Evolutionary conservation across 257 asterid genomes (phyloP).

Genomic region (Solanum ossicruentum): DNA sequence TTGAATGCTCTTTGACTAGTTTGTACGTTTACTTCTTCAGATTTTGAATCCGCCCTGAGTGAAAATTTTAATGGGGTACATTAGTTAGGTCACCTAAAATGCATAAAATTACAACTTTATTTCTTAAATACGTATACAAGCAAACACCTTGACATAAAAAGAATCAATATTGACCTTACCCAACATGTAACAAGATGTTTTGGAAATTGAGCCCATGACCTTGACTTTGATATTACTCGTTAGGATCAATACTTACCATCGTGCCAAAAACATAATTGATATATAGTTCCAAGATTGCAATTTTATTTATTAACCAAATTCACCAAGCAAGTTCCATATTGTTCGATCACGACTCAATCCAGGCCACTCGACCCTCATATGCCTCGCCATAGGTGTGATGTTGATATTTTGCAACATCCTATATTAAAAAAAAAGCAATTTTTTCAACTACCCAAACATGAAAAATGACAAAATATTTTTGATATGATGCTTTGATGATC

Average conservation of each 20-base stretch:
- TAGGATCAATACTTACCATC: fast-evolving
- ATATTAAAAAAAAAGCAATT: too few relatives aligned
- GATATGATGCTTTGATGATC: neutral
- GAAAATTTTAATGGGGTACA: too few relatives aligned
- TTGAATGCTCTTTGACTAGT: too few relatives aligned
- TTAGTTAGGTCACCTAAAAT: too few relatives aligned
- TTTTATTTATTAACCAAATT: too few relatives aligned
- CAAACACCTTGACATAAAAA: neutral
- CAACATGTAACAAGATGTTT: neutral
- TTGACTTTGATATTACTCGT: too few relatives aligned
- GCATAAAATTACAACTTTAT: too few relatives aligned
- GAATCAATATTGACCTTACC: neutral
- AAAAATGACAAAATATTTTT: neutral
- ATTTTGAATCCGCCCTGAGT: too few relatives aligned
- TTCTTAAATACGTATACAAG: neutral
- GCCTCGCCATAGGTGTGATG: neutral
- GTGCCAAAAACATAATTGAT: too few relatives aligned
- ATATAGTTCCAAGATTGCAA: too few relatives aligned
- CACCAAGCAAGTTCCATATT: neutral
- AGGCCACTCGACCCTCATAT: neutral
- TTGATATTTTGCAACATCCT: neutral
- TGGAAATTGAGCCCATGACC: neutral
- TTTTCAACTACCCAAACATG: neutral
- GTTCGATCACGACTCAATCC: neutral
- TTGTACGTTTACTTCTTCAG: too few relatives aligned